Evolutionary conservation across 768 basidiomycete species (phyloP), one percentile per base, ranked within the genome.

Genomic region (Xerocomellus intermedius): DNA sequence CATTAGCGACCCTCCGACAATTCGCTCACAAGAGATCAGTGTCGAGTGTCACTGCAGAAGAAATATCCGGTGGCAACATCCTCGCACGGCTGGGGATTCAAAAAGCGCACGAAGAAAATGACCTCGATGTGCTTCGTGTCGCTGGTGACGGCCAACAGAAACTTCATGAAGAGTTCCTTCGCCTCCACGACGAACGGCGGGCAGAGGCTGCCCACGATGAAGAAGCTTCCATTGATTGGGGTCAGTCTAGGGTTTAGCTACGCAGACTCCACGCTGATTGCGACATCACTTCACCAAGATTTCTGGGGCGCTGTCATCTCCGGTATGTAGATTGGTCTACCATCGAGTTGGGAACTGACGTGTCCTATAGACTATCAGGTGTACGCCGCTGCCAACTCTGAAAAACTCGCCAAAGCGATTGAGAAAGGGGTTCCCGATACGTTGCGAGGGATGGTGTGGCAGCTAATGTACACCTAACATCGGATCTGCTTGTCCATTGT

Each of bases 281-380:
- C 33, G 26, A 47, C 28, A 35, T 43, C 12, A 21, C 39, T 48
- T 22, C 36, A 47, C 53, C 61, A 60, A 94, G 91, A 89, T 62
- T 97, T 98, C 74, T 97, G 97, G 97, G 95, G 94, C 1, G 82
- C 79, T 10, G 95, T 99, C 3, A 88, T 98, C 67, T 91, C 89
- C 60, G 91, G 91, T 89, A 64, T 39, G 74, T 60, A 19, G 21
- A 51, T 52, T 30, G 22, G 36, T 44, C 41, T 47, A 22, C 54
- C 19, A 13, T 52, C 36, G 17, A 44, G 43, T 22, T 8, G 36
- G 14, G 19, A 41, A 37, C 50, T 57, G 24, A 71, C 50, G 16
- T n/a, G 38, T 32, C 24, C 26, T 32, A 42, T 55, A 87, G 94
- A 98, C 70, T 99, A 98, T 67, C 90, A 94, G 67, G 77, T 74